phyloP scores from a whole-genome alignment of 768 basidiomycete genomes.

The Coprinopsis cinerea region DNA sequence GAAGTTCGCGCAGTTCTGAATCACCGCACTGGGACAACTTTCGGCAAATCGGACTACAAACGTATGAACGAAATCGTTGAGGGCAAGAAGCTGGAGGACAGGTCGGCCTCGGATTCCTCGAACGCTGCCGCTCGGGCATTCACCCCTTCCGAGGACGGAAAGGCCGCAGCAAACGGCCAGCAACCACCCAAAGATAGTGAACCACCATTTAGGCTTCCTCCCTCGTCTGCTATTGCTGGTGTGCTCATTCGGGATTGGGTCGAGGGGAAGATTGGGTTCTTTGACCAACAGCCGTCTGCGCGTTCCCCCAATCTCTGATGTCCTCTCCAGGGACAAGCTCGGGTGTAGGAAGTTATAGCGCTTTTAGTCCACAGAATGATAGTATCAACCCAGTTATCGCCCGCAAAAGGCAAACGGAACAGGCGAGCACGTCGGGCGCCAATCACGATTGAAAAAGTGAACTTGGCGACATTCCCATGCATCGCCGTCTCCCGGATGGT shows the following conservation, averaged over 20 bases:
- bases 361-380: too few relatives aligned
- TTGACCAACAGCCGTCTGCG: background rate
- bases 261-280: constrained; percentile 45
- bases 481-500: too few relatives aligned
- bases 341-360: too few relatives aligned
- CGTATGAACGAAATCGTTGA: constrained; percentile 37
- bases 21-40: constrained; percentile 45
- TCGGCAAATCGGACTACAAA: constrained; percentile 45
- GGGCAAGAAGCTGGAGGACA: constrained; percentile 23
- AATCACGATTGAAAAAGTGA: too few relatives aligned
- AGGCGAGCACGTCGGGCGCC: too few relatives aligned
- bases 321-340: too few relatives aligned
- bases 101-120: constrained; percentile 13
- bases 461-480: too few relatives aligned
- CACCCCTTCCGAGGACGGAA: constrained; percentile 18
- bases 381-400: too few relatives aligned
- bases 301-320: too few relatives aligned
- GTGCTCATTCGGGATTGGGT: constrained; percentile 81
- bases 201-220: constrained; percentile 69
- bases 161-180: constrained; percentile 7
- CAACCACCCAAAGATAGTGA: constrained; percentile 26
- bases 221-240: constrained; percentile 76
- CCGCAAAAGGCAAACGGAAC: too few relatives aligned
- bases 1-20: constrained; percentile 62
- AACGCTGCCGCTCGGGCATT: constrained; percentile 16